phyloP scores from a whole-genome alignment of 306 rosid genomes.

The Glycine latifolia region DNA sequence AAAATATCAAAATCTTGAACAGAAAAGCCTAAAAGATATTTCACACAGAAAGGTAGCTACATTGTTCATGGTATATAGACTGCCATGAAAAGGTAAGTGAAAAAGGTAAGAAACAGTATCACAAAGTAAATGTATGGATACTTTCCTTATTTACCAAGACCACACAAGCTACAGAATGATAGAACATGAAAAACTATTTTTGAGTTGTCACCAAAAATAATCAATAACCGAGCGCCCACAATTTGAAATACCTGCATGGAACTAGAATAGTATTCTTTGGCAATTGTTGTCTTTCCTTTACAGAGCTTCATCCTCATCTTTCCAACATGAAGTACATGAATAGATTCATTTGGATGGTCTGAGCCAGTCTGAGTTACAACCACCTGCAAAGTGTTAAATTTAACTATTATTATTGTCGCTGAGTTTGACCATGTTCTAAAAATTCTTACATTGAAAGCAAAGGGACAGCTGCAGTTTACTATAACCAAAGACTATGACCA shows the following conservation, averaged over 20 bases:
- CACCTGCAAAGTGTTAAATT: constrained; percentile 63
- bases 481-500: constrained; percentile 5
- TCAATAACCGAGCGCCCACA: neutral
- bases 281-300: constrained; percentile 71
- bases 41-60: neutral
- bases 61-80: neutral
- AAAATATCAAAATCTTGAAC: constrained; percentile 25
- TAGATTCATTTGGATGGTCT: constrained; percentile 69
- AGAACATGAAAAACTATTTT: neutral
- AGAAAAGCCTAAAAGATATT: neutral
- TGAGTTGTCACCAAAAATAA: constrained; percentile 14
- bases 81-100: neutral
- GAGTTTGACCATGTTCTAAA: neutral
- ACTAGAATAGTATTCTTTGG: constrained; percentile 84
- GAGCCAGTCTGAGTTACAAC: constrained; percentile 78
- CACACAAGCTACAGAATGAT: constrained; percentile 11
- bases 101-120: constrained; percentile 1
- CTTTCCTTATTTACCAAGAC: neutral
- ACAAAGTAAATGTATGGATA: neutral
- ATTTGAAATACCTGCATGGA: constrained; percentile 80
- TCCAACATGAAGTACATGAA: constrained; percentile 83
- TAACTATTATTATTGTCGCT: neutral
- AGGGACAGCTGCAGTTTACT: neutral
- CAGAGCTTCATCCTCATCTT: constrained; percentile 91
- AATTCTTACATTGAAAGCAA: neutral